Evolutionary conservation across 345 rosid species (phyloP).

Genomic region (Linum lewisii): DNA sequence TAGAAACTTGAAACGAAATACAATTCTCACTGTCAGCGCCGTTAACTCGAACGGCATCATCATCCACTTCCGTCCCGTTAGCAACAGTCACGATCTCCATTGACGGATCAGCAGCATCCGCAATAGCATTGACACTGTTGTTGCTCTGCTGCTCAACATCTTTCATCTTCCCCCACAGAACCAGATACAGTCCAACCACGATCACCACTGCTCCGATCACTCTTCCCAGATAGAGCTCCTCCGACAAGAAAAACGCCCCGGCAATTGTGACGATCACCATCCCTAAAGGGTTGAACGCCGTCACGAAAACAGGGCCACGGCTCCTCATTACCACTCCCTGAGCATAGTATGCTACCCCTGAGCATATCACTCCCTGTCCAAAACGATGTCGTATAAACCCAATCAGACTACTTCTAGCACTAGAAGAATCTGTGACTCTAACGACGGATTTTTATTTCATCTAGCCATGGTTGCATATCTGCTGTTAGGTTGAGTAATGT

Average conservation of each 20-base stretch:
- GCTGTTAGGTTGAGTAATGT: too few relatives aligned
- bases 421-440: too few relatives aligned
- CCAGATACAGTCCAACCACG: not conserved
- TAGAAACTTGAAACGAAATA: too few relatives aligned
- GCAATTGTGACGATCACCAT: conserved; percentile 53
- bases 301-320: conserved; percentile 62
- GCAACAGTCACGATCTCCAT: not conserved
- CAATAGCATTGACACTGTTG: not conserved
- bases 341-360: conserved; percentile 44
- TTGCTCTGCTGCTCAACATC: not conserved
- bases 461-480: too few relatives aligned
- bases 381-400: too few relatives aligned
- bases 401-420: not conserved
- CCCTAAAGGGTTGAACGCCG: conserved; percentile 50
- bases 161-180: not conserved
- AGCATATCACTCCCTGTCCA: conserved; percentile 59
- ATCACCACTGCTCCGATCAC: not conserved
- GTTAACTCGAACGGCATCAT: too few relatives aligned
- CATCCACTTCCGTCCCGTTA: too few relatives aligned
- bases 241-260: conserved; percentile 47
- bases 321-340: conserved; percentile 47
- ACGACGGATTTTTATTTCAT: too few relatives aligned
- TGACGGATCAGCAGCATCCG: not conserved
- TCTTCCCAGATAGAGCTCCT: conserved; percentile 32
- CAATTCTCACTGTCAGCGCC: too few relatives aligned